Percentiles rank a stretch among this genome's conserved stretches.
These are phyloP conservation scores for Testicularia cyperi DNA, from an alignment of 1,284 basidiomycete genomes.

Conservation along the genomic window DNA sequence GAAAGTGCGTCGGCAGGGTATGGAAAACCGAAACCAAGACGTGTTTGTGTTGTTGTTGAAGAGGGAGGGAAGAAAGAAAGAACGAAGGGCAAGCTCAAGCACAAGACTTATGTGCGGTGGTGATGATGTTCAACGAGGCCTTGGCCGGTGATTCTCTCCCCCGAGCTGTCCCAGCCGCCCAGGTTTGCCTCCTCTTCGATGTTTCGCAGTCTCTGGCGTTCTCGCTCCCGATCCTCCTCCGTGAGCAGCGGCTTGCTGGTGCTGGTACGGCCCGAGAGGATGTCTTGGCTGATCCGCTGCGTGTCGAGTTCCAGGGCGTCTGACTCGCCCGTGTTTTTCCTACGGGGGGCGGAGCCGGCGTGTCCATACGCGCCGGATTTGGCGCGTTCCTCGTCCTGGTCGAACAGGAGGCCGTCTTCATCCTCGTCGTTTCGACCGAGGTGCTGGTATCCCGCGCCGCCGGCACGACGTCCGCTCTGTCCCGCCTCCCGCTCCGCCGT, in stretches of 20 bases:
- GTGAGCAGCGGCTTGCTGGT: slow-evolving; percentile 3
- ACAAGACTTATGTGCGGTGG: too few species aligned
- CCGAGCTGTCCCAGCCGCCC: slow-evolving; percentile 36
- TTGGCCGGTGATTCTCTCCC: slow-evolving; percentile 27
- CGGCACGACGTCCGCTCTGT: background rate
- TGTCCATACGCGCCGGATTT: slow-evolving; percentile 1
- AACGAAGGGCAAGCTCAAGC: too few species aligned
- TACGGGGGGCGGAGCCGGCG: background rate
- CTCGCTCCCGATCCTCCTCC: slow-evolving; percentile 16
- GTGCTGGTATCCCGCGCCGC: slow-evolving; percentile 9
- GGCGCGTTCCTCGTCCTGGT: slow-evolving; percentile 13
- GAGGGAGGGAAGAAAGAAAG: too few species aligned
- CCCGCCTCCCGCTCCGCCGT: background rate
- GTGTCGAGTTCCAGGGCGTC: slow-evolving; percentile 34
- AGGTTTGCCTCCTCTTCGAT: slow-evolving; percentile 43
- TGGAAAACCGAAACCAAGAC: background rate
- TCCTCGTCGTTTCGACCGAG: slow-evolving; percentile 16
- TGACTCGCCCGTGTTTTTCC: slow-evolving; percentile 25
- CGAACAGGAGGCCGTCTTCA: slow-evolving; percentile 15
- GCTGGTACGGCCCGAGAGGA: slow-evolving; percentile 4
- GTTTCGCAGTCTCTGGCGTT: slow-evolving; percentile 29
- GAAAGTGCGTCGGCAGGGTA: too few species aligned
- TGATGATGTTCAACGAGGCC: slow-evolving; percentile 32
- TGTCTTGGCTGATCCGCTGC: slow-evolving; percentile 27
- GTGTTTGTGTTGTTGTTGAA: background rate